A percentile compares a stretch with the other conserved stretches of the same genome.
Conservation (phyloP, 1,139 yeast genomes). For the Keqinozyma sinolaborantium region DNA sequence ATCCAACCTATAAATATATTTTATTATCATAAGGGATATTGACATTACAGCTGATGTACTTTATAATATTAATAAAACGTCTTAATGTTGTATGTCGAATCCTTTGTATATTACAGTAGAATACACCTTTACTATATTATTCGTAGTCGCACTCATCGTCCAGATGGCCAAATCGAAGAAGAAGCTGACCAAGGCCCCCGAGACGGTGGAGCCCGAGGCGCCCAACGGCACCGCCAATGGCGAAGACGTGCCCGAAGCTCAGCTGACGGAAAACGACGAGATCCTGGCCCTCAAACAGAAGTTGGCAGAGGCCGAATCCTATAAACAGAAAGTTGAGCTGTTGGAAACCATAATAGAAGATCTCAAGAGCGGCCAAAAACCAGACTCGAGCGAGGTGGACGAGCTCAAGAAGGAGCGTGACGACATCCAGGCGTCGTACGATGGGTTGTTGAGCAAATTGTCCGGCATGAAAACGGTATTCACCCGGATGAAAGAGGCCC, state of each 20-base stretch:
- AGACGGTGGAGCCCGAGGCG: slow-evolving; percentile 1
- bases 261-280: slow-evolving; percentile 4
- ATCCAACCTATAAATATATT: slow-evolving; percentile 9
- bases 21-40: slow-evolving; percentile 11
- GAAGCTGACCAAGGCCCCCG: slow-evolving; percentile 15
- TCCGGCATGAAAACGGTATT: slow-evolving; percentile 79
- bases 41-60: background rate
- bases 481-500: slow-evolving; percentile 71
- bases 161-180: slow-evolving; percentile 33
- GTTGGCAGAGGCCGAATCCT: too few species aligned
- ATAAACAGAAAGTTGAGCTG: slow-evolving; percentile 1
- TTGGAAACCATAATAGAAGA: slow-evolving; percentile 1
- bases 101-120: background rate
- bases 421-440: slow-evolving; percentile 67
- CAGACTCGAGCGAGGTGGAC: too few species aligned
- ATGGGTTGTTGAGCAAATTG: slow-evolving; percentile 67
- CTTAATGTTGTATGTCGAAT: background rate
- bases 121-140: too few species aligned
- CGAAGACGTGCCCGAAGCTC: slow-evolving; percentile 1
- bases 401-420: slow-evolving; percentile 50
- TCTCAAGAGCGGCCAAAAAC: slow-evolving; percentile 1
- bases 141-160: too few species aligned
- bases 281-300: too few species aligned
- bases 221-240: slow-evolving; percentile 1
- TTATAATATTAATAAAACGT: background rate